A percentile compares a stretch with the other conserved stretches of the same genome.
phyloP scores from a whole-genome alignment of 352 stramenopile species.

The Pythium plurisporium region DNA sequence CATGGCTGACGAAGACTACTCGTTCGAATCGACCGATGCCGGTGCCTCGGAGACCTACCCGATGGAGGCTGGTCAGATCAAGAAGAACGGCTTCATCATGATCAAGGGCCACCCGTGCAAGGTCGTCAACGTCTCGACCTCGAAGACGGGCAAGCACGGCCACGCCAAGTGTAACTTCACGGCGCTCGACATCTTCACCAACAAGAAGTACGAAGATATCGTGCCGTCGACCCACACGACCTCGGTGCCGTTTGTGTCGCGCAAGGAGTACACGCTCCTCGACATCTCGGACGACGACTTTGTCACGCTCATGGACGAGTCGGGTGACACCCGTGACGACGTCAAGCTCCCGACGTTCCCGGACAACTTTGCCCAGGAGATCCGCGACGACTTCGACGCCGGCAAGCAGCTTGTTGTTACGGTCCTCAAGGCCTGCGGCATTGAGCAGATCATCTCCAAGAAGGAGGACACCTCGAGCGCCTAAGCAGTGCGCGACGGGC shows the following conservation, averaged over 20 bases:
- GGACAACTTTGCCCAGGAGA: slow-evolving; percentile 95
- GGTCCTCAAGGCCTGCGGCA: slow-evolving; percentile 96
- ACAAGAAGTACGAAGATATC: slow-evolving; percentile 99
- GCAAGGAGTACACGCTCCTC: slow-evolving; percentile 96
- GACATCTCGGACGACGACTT: slow-evolving; percentile 99
- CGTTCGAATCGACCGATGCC: slow-evolving; percentile 94
- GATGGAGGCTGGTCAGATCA: slow-evolving; percentile 98
- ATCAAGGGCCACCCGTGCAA: slow-evolving; percentile 99
- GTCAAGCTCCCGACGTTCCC: slow-evolving; percentile 96
- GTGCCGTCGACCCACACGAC: slow-evolving; percentile 98
- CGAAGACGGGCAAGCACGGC: slow-evolving; percentile 99
- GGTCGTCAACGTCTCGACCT: slow-evolving; percentile 97
- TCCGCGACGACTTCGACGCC: slow-evolving; percentile 94
- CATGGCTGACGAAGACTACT: slow-evolving; percentile 71
- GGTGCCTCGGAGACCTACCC: slow-evolving; percentile 97
- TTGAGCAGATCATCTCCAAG: slow-evolving; percentile 98
- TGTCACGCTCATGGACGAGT: slow-evolving; percentile 98
- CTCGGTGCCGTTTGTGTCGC: slow-evolving; percentile 96
- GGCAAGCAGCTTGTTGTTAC: slow-evolving; percentile 96
- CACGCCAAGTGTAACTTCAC: slow-evolving; percentile 99
- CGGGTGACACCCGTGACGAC: slow-evolving; percentile 96
- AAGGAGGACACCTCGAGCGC: slow-evolving; percentile 85
- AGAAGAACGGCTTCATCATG: slow-evolving; percentile 99
- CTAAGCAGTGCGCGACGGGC: slow-evolving; percentile 25
- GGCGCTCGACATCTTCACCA: slow-evolving; percentile 99